These are phyloP conservation scores for Actinomortierella ambigua DNA, from an alignment of 371 early-diverging fungal species.

Conservation along the genomic window DNA sequence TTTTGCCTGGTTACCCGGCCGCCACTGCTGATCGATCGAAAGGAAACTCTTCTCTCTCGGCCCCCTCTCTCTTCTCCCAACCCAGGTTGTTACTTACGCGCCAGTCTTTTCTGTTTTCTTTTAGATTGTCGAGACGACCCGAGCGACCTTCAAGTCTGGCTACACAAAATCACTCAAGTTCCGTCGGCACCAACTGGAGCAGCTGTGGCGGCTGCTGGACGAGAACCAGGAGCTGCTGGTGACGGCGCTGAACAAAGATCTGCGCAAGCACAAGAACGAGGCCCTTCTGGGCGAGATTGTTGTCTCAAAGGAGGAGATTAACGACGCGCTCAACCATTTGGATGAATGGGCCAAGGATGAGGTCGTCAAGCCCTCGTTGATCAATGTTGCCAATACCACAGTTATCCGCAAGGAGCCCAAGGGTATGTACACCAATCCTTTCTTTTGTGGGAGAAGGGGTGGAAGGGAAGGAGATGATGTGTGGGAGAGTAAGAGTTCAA, in stretches of 20 bases:
- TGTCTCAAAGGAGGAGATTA: constrained; percentile 59
- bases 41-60: neutral
- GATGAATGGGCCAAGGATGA: constrained; percentile 66
- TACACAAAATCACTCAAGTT: constrained; percentile 54
- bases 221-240: constrained; percentile 67
- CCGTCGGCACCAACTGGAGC: constrained; percentile 75
- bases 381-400: constrained; percentile 47
- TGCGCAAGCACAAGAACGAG: constrained; percentile 64
- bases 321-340: constrained; percentile 60
- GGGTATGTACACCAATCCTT: constrained; percentile 49
- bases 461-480: neutral
- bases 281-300: constrained; percentile 68
- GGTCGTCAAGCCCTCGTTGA: constrained; percentile 45
- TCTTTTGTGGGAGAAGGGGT: neutral
- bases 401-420: constrained; percentile 75
- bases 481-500: neutral
- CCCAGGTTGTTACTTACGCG: no score
- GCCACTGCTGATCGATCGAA: neutral
- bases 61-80: no score
- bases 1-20: neutral
- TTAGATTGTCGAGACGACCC: constrained; percentile 49
- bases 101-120: no score
- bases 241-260: constrained; percentile 69
- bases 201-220: constrained; percentile 63
- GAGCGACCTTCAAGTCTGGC: constrained; percentile 55